Conservation (phyloP, 257 asterid genomes). For the Cinchona pubescens region DNA sequence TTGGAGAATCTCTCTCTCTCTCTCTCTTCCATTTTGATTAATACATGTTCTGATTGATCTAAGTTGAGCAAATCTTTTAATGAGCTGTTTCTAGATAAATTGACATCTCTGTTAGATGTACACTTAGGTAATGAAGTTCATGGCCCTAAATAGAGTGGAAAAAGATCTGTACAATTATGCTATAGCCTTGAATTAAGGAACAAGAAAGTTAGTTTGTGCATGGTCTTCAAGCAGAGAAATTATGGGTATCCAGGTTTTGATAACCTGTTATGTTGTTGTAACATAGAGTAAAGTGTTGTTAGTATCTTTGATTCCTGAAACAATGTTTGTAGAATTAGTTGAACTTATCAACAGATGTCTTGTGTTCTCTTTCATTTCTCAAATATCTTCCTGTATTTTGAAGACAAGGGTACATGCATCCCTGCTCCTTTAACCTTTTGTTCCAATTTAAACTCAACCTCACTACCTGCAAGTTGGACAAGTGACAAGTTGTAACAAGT, state of each 20-base stretch:
- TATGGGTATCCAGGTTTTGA: background rate
- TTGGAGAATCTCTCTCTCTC: background rate
- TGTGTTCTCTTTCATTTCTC: background rate
- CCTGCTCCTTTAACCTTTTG: background rate
- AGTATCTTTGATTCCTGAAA: background rate
- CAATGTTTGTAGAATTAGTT: background rate
- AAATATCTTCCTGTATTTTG: background rate
- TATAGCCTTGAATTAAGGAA: background rate
- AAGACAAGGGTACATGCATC: background rate
- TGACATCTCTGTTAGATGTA: background rate
- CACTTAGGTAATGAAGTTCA: background rate
- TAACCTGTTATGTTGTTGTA: background rate
- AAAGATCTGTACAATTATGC: background rate
- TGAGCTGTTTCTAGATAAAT: background rate
- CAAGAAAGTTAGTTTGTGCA: background rate
- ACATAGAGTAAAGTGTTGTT: background rate
- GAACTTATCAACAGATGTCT: background rate
- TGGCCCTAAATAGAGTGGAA: background rate
- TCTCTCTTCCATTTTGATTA: background rate
- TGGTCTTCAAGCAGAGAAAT: background rate
- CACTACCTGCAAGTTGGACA: background rate
- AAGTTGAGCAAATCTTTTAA: background rate
- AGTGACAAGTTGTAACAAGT: background rate
- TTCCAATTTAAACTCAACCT: background rate
- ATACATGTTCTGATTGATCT: background rate